Base-by-base conservation (phyloP, 2,329 filamentous ascomycete genomes). In the Ceratocystis smalleyi region DNA sequence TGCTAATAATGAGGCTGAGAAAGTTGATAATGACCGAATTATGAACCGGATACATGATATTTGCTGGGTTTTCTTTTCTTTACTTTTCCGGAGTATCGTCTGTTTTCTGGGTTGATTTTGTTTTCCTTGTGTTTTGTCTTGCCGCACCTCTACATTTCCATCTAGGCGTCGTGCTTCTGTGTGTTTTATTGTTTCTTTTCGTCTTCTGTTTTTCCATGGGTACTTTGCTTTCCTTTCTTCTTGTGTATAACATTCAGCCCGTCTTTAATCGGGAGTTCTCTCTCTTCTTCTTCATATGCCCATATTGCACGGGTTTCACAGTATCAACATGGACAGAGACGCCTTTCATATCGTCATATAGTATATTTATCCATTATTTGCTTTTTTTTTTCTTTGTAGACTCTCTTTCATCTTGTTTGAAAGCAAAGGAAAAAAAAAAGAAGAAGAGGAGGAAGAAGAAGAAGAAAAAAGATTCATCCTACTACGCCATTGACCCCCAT, bases 401-500 rank as follows among this genome's bases (percentile, higher is more conserved):
- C 63, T 32, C 43, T 22, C 27, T 27, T 17, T 6, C 19, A 49
- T 17, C 40, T 54, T 40, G 35, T 15, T 40, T 15, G 35, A 40
- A 40, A 27, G 27, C 3, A 27, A 27, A 27, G 3, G 27, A 27
- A 27, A 40, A 40, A 40, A 40, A 40, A 12, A 35, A 3, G 7
- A 3, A 3, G 0, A 35, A 35, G 8, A 35, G n/a, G n/a, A n/a
- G n/a, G n/a, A 40, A 40, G 4, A 35, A 3, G 7, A 3, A 3
- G 0, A 35, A 35, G 8, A 35, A 35, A 40, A 40, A 40, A 40
- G 35, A 40, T 19, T 54, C 51, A 66, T 27, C 59, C 72, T 68
- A 77, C 74, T 19, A 75, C 75, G n/a, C 77, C 78, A 61, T 79
- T 80, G 49, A 78, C 73, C 1, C 79, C 77, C n/a, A 77, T 77